Percentiles rank a stretch among this genome's conserved stretches.
phyloP scores from a whole-genome alignment of 2,329 filamentous ascomycete genomes.

The Monilinia fructicola region DNA sequence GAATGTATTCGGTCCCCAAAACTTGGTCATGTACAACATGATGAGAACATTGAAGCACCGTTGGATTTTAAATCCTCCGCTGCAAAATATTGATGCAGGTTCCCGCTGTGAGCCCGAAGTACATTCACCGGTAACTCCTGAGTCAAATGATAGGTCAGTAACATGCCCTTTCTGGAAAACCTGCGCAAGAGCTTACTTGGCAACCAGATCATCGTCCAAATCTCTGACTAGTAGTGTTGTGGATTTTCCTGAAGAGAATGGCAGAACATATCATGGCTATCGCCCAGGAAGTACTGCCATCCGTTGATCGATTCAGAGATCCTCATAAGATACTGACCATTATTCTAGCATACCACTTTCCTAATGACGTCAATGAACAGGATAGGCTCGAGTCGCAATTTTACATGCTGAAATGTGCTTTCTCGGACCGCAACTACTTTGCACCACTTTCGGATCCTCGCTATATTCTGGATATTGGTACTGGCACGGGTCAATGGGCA shows the following conservation, averaged over 20 bases:
- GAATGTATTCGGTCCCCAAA: not conserved
- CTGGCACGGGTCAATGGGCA: slow-evolving; percentile 60
- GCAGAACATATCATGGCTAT: slow-evolving; percentile 34
- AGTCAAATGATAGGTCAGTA: slow-evolving; percentile 9
- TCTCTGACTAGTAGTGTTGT: slow-evolving; percentile 34
- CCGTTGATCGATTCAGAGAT: not conserved
- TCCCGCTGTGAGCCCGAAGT: not conserved
- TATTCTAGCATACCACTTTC: slow-evolving; percentile 38
- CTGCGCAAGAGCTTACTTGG: not conserved
- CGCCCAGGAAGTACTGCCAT: slow-evolving; percentile 20
- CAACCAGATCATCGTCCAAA: slow-evolving; percentile 6
- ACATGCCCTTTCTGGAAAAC: not conserved
- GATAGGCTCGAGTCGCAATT: slow-evolving; percentile 52
- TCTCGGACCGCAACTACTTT: slow-evolving; percentile 43
- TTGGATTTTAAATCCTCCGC: not conserved
- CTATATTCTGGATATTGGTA: slow-evolving; percentile 44
- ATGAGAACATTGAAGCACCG: not conserved
- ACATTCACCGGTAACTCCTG: slow-evolving; percentile 10
- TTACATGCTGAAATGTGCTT: slow-evolving; percentile 45
- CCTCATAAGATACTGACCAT: not conserved
- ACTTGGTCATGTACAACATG: not conserved
- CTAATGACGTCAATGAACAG: slow-evolving; percentile 52
- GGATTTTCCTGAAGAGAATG: slow-evolving; percentile 33
- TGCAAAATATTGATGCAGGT: not conserved
- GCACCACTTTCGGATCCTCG: slow-evolving; percentile 45